Evolutionary conservation across 345 rosid genomes (phyloP), one percentile per base, ranked within the genome.

Genomic region (Lepidium africanum): DNA sequence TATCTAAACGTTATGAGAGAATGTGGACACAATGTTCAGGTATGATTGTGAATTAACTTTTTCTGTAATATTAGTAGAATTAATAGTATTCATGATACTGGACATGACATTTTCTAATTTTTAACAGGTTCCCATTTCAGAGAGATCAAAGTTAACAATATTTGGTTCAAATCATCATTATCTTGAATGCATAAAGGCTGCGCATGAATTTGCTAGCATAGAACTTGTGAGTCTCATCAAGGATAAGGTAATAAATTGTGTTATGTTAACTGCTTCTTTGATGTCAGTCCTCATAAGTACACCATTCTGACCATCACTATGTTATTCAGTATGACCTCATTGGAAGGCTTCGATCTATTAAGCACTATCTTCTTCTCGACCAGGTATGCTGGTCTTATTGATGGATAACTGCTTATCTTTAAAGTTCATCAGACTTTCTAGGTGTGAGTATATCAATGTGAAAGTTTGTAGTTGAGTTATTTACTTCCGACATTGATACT

Each of bases 1-100:
- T 94, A 87, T 85, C 75, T 94, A 41, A 94, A 94, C 79, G 96
- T 94, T 76, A 88, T 90, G 97, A 83, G 99, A 81, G 99, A 94
- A 82, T 94, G 99, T 77, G 97, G 97, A 45, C 92, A 91, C 79
- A 85, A 79, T 76, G 96, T 89, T 80, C 97, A 91, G 93, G 99
- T 89, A 78, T 58, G 55, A 35, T 52, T 63, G 21, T 30, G 17
- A 37, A 62, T 58, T 32, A 15, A 5, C 9, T 39, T 72, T 30
- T 39, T 47, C 17, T 56, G 54, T 63, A 6, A 39, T 30, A 30
- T 8, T 68, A 47, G 3, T 54, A 61, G 39, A 68, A 12, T 9
- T 56, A 53, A 46, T 32, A 19, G 45, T 48, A 14, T 54, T 60
- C 0, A n/a, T 54, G 38, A 60, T 42, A 73, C 13, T 43, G 62